Evolutionary conservation across 2,329 filamentous ascomycete species (phyloP).

Genomic region (Colletotrichum sp.): DNA sequence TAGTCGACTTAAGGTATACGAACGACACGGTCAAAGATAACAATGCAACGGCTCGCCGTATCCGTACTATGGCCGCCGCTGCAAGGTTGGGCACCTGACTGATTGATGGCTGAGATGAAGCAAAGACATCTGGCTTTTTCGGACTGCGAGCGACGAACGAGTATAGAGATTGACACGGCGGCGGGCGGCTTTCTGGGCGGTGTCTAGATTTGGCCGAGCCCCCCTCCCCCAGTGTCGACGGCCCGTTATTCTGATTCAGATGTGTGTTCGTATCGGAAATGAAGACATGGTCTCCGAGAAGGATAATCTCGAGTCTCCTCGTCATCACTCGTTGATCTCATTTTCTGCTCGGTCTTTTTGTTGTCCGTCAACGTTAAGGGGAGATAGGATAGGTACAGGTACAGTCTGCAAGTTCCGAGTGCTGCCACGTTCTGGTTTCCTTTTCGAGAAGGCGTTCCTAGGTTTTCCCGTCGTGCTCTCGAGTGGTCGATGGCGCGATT

Average conservation of each 20-base stretch:
- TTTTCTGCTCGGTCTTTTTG: not conserved
- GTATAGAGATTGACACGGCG: not conserved
- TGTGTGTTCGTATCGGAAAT: not conserved
- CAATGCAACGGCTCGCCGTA: not conserved
- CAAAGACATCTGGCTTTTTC: not conserved
- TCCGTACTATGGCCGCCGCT: not conserved
- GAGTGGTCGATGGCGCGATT: not conserved
- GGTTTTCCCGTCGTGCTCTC: not conserved
- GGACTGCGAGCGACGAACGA: not conserved
- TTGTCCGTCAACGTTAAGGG: not conserved
- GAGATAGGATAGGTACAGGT: not conserved
- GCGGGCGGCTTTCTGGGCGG: not conserved
- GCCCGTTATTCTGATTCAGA: not conserved
- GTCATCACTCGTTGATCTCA: not conserved
- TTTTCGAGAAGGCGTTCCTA: not conserved
- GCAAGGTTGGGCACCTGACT: not conserved
- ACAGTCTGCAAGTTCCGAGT: not conserved
- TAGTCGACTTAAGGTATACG: not conserved
- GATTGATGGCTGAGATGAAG: constrained; percentile 1
- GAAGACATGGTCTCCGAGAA: not conserved
- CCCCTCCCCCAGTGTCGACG: not conserved
- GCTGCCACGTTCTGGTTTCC: not conserved
- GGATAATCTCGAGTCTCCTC: not conserved
- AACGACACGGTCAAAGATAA: not conserved
- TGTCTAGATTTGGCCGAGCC: not conserved